These are phyloP conservation scores for Pistacia vera DNA, from an alignment of 345 rosid genomes.

Conservation along the genomic window DNA sequence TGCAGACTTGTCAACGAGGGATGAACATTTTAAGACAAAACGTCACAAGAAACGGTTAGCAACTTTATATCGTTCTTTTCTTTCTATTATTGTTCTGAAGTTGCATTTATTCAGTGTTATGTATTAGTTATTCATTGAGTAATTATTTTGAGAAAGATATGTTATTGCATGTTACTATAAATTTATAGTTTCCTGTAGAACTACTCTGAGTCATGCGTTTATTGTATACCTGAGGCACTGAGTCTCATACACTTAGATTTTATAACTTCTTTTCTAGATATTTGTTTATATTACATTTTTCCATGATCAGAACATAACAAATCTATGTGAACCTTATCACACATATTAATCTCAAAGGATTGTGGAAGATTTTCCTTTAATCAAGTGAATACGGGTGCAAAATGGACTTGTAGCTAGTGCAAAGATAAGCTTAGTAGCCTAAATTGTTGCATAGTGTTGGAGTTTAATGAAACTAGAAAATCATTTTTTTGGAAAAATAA, in stretches of 20 bases:
- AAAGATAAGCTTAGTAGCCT: neutral
- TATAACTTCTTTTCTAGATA: neutral
- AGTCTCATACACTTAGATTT: neutral
- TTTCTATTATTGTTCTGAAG: neutral
- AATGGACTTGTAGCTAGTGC: neutral
- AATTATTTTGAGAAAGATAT: neutral
- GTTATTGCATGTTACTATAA: neutral
- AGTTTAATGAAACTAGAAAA: too few species aligned
- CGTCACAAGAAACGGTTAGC: conserved; percentile 88
- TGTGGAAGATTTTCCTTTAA: neutral
- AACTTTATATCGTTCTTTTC: neutral
- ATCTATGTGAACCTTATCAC: neutral
- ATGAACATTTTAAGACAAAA: conserved; percentile 89
- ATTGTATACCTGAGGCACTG: neutral
- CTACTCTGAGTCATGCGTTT: neutral
- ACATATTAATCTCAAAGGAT: neutral
- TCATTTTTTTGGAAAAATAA: too few species aligned
- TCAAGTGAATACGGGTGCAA: neutral
- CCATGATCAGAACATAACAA: neutral
- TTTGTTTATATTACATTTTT: neutral
- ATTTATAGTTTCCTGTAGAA: neutral
- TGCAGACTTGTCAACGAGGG: conserved; percentile 56
- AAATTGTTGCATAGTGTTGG: neutral
- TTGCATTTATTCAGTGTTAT: neutral
- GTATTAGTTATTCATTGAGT: neutral